These are phyloP conservation scores for Wickerhamomyces alni DNA, from an alignment of 805 yeast genomes.

Conservation along the genomic window DNA sequence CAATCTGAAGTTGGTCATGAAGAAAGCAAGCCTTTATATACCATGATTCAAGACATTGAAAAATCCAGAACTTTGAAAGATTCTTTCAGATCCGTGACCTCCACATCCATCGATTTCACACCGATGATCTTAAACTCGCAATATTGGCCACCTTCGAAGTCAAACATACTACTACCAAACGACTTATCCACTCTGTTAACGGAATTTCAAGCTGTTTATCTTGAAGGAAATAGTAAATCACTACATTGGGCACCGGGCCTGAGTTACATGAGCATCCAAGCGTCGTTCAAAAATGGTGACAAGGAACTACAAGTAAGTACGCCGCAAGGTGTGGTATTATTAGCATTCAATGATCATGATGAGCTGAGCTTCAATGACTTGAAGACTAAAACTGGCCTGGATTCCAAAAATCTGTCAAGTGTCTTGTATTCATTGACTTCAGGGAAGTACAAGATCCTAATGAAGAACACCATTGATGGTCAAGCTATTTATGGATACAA, in stretches of 20 bases:
- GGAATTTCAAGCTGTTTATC: conserved; percentile 11
- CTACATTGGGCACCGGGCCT: conserved; percentile 17
- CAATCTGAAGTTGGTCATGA: conserved; percentile 14
- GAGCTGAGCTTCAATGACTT: conserved; percentile 11
- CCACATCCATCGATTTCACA: conserved; percentile 7
- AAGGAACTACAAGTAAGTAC: conserved; percentile 17
- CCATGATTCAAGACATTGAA: conserved; percentile 17
- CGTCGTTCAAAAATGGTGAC: conserved; percentile 10
- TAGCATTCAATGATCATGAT: conserved; percentile 15
- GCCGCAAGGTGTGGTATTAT: conserved; percentile 15
- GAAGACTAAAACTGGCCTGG: conserved; percentile 8
- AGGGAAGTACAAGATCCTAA: conserved; percentile 16
- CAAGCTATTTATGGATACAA: conserved; percentile 11
- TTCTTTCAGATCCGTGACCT: too few relatives aligned
- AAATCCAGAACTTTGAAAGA: not conserved
- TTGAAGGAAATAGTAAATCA: conserved; percentile 4
- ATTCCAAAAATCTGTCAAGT: conserved; percentile 11
- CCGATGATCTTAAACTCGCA: conserved; percentile 15
- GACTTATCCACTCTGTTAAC: conserved; percentile 4
- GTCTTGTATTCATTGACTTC: conserved; percentile 18
- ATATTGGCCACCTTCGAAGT: conserved; percentile 16
- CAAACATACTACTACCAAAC: conserved; percentile 6
- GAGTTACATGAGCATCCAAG: conserved; percentile 16
- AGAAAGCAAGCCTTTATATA: conserved; percentile 5
- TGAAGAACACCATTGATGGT: conserved; percentile 2